Conservation (phyloP, 768 basidiomycete genomes). For the Pleurotus ostreatus region DNA sequence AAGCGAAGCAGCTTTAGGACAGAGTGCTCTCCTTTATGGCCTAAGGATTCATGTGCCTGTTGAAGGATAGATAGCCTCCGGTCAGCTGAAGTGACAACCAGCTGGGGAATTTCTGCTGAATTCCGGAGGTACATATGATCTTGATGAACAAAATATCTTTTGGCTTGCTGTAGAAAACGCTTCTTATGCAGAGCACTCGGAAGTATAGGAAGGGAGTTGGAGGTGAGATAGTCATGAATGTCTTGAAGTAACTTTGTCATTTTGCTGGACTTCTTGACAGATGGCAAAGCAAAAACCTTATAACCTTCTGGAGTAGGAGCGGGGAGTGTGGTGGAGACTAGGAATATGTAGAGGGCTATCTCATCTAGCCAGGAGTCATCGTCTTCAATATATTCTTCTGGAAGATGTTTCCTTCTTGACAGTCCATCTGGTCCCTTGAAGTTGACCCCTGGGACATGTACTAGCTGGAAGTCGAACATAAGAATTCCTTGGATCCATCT, state of each 20-base stretch:
- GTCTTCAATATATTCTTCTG: constrained; percentile 16
- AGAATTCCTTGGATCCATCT: constrained; percentile 36
- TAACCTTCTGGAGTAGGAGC: background rate
- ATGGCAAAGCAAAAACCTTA: background rate
- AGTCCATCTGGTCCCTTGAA: constrained; percentile 34
- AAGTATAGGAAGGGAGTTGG: background rate
- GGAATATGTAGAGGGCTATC: background rate
- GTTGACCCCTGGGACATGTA: constrained; percentile 30
- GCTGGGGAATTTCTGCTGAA: background rate
- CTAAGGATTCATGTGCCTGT: constrained; percentile 8
- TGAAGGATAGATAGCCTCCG: background rate
- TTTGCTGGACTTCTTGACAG: background rate
- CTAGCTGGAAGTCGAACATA: constrained; percentile 30
- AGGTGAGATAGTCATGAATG: background rate
- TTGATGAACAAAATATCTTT: constrained; percentile 12
- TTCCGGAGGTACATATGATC: constrained; percentile 12
- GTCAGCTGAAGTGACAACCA: constrained; percentile 14
- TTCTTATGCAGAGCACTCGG: background rate
- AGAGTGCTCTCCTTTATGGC: constrained; percentile 5
- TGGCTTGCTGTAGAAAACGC: constrained; percentile 3
- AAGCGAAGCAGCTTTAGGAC: constrained; percentile 9
- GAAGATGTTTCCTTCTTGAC: constrained; percentile 20
- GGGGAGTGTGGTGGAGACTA: background rate
- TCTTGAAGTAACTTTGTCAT: background rate
- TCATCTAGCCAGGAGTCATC: constrained; percentile 24